Conservation (phyloP, 2,329 filamentous ascomycete species). For the Epichloe bromicola region DNA sequence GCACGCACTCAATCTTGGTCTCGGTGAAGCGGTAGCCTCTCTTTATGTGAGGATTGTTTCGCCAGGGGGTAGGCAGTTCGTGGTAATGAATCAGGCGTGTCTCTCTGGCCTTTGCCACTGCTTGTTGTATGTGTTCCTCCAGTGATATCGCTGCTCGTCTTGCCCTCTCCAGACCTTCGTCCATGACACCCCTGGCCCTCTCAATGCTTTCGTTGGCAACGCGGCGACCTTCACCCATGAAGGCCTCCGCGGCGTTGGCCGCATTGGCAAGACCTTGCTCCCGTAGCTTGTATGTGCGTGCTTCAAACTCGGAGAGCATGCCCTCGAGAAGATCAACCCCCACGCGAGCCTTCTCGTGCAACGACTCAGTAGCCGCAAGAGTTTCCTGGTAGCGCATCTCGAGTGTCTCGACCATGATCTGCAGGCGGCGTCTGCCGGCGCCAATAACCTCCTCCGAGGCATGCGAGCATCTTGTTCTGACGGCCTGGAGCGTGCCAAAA, state of each 20-base stretch:
- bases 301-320: conserved; percentile 77
- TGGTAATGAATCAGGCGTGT: conserved; percentile 78
- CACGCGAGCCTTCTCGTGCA: conserved; percentile 84
- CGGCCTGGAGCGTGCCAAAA: conserved; percentile 73
- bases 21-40: conserved; percentile 89
- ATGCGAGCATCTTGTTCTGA: conserved; percentile 76
- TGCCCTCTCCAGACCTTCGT: conserved; percentile 73
- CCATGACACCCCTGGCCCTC: conserved; percentile 61
- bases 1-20: conserved; percentile 77
- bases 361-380: conserved; percentile 66
- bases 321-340: conserved; percentile 76
- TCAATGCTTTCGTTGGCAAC: conserved; percentile 70
- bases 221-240: conserved; percentile 67
- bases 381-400: conserved; percentile 81
- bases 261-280: conserved; percentile 59
- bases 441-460: conserved; percentile 86
- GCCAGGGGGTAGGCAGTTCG: conserved; percentile 83
- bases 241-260: conserved; percentile 52
- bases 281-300: conserved; percentile 64
- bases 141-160: conserved; percentile 68
- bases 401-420: conserved; percentile 84
- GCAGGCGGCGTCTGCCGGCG: conserved; percentile 68
- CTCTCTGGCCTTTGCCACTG: conserved; percentile 61
- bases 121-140: conserved; percentile 72
- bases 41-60: conserved; percentile 85